These are phyloP conservation scores for Coniochaeta hoffmannii DNA, from an alignment of 2,329 filamentous ascomycete species.

Conservation along the genomic window DNA sequence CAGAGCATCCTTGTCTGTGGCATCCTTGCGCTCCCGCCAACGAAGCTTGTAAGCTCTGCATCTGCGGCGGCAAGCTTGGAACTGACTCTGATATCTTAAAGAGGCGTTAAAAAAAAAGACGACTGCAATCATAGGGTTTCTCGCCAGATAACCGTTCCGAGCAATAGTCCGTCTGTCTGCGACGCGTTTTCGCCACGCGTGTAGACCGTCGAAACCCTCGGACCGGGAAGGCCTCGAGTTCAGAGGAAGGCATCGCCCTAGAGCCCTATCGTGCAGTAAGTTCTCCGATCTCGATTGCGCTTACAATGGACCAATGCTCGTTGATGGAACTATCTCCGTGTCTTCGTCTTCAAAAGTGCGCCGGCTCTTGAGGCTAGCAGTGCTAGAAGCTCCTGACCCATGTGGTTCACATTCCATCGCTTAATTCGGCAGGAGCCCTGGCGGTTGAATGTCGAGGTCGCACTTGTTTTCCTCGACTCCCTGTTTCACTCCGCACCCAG, in stretches of 20 bases:
- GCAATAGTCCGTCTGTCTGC: neutral
- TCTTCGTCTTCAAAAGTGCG: neutral
- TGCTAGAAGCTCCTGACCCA: neutral
- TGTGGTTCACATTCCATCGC: neutral
- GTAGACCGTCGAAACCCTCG: neutral
- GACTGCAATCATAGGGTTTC: neutral
- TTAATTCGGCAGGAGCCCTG: neutral
- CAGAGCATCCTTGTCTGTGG: neutral
- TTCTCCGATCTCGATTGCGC: neutral
- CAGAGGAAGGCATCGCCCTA: neutral
- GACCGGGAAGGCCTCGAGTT: neutral
- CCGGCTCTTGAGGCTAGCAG: neutral
- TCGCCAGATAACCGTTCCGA: neutral
- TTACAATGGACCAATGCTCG: neutral
- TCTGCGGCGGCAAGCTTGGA: neutral
- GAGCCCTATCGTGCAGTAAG: neutral
- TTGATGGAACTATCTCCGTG: neutral
- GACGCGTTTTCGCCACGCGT: neutral
- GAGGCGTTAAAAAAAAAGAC: neutral
- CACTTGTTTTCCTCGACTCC: neutral
- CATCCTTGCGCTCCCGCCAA: neutral
- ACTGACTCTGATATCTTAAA: neutral
- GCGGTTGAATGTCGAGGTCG: neutral
- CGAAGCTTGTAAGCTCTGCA: neutral
- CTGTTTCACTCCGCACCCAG: neutral